Percentiles rank a stretch among this genome's conserved stretches.
Conservation (phyloP, 148 eudicot species). For the Mesembryanthemum crystallinum region DNA sequence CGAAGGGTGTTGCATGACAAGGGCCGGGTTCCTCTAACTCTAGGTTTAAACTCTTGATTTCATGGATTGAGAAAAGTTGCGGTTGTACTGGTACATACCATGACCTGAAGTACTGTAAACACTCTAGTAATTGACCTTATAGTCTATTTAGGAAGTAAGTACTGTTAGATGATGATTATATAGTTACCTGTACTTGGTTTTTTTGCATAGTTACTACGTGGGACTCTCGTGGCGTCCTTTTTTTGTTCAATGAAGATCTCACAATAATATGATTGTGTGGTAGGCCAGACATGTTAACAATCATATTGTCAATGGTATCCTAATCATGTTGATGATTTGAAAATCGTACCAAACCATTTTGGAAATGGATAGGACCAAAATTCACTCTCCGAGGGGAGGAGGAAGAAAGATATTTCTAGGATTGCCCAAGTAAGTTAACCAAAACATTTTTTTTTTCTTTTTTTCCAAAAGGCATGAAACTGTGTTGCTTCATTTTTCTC, state of each 20-base stretch:
- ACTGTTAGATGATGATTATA: neutral
- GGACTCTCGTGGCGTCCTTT: constrained; percentile 1
- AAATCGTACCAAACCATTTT: neutral
- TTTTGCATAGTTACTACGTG: constrained; percentile 3
- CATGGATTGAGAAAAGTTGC: neutral
- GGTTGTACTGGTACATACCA: neutral
- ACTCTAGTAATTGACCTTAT: neutral
- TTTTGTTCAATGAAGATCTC: constrained; percentile 5
- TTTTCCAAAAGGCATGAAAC: too few relatives aligned
- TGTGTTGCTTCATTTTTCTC: neutral
- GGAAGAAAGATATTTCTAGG: neutral
- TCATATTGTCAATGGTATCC: constrained; percentile 14
- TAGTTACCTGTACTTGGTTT: neutral
- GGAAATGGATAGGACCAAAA: too few relatives aligned
- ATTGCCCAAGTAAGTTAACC: neutral
- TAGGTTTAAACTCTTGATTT: too few relatives aligned
- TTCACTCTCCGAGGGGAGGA: too few relatives aligned
- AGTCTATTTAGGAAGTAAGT: neutral
- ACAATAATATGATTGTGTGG: neutral
- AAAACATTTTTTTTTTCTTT: too few relatives aligned
- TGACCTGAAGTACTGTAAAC: too few relatives aligned
- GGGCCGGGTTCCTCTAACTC: too few relatives aligned
- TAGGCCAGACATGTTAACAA: constrained; percentile 4
- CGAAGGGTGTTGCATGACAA: too few relatives aligned
- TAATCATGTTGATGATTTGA: constrained; percentile 14